Percentiles rank a stretch among this genome's conserved stretches.
These are phyloP conservation scores for Tylopilus sp. DNA, from an alignment of 768 basidiomycete species.

Conservation along the genomic window DNA sequence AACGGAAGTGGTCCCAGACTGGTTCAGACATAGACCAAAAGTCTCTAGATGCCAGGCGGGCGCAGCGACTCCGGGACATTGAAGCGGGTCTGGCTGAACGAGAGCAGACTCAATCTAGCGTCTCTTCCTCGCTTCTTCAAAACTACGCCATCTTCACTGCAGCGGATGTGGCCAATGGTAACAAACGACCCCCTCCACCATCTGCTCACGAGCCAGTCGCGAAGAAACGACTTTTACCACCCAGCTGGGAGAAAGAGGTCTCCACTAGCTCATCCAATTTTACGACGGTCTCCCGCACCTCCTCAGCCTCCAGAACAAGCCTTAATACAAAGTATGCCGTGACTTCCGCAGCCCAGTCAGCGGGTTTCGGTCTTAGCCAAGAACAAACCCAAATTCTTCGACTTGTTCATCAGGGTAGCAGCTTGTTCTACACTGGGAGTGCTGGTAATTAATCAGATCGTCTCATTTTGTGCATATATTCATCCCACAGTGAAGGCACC, in stretches of 20 bases:
- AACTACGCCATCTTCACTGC: slow-evolving; percentile 12
- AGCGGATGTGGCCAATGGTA: slow-evolving; percentile 22
- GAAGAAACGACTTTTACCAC: slow-evolving; percentile 60
- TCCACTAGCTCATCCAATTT: slow-evolving; percentile 37
- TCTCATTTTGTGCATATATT: slow-evolving; percentile 16
- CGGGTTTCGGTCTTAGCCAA: slow-evolving; percentile 63
- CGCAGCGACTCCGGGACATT: slow-evolving; percentile 53
- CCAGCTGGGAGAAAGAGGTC: slow-evolving; percentile 42
- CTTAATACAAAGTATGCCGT: slow-evolving; percentile 7
- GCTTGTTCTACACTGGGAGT: slow-evolving; percentile 94
- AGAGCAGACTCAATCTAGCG: slow-evolving; percentile 23
- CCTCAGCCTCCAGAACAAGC: slow-evolving; percentile 14
- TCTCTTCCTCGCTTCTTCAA: slow-evolving; percentile 8
- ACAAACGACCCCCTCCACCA: slow-evolving; percentile 31
- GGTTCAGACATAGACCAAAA: slow-evolving; percentile 20
- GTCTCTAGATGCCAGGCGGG: slow-evolving; percentile 18
- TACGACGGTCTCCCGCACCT: slow-evolving; percentile 6
- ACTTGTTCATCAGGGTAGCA: slow-evolving; percentile 69
- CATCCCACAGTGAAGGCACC: slow-evolving; percentile 58
- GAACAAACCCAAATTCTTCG: slow-evolving; percentile 85
- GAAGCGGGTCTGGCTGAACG: slow-evolving; percentile 52
- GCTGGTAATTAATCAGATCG: slow-evolving; percentile 61
- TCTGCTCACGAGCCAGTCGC: slow-evolving; percentile 26
- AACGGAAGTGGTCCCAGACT: slow-evolving; percentile 58
- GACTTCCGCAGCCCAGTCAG: slow-evolving; percentile 20